Percentiles rank a stretch among this genome's conserved stretches.
phyloP scores from a whole-genome alignment of 331 rosid genomes.

The Dryas integrifolia region DNA sequence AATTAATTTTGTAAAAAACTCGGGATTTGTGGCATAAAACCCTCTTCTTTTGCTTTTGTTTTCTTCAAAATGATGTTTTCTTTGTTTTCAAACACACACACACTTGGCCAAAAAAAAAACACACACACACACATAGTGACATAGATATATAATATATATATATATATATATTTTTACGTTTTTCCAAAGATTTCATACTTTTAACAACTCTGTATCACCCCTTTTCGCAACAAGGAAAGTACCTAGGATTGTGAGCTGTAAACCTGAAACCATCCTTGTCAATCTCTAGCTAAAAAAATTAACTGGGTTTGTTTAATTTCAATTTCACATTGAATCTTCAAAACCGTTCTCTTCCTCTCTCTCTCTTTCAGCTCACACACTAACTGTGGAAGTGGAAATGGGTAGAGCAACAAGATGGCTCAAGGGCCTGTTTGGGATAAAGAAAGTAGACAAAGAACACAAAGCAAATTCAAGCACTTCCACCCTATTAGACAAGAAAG shows the following conservation, averaged over 20 bases:
- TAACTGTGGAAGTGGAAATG: constrained; percentile 32
- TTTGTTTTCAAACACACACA: background rate
- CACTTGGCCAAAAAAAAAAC: too few relatives aligned
- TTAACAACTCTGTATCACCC: constrained; percentile 39
- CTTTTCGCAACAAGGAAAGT: constrained; percentile 36
- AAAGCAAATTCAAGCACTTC: constrained; percentile 34
- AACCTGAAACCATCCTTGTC: constrained; percentile 10
- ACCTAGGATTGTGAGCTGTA: constrained; percentile 31
- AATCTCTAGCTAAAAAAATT: constrained; percentile 12
- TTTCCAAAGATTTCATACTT: constrained; percentile 25
- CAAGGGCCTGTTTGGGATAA: constrained; percentile 65
- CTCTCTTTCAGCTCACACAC: constrained; percentile 1
- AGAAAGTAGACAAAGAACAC: constrained; percentile 37
- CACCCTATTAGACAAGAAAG: constrained; percentile 26
- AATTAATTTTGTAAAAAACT: too few relatives aligned
- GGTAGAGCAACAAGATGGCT: constrained; percentile 75
- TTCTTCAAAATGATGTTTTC: background rate
- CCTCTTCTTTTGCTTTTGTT: background rate
- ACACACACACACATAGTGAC: too few relatives aligned
- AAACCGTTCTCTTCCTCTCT: background rate
- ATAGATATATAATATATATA: too few relatives aligned
- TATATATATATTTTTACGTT: background rate
- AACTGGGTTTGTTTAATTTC: constrained; percentile 1
- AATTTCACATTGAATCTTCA: constrained; percentile 29
- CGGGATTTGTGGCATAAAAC: constrained; percentile 18